These are phyloP conservation scores for Spathaspora hagerdaliae DNA, from an alignment of 805 yeast genomes.

Conservation along the genomic window DNA sequence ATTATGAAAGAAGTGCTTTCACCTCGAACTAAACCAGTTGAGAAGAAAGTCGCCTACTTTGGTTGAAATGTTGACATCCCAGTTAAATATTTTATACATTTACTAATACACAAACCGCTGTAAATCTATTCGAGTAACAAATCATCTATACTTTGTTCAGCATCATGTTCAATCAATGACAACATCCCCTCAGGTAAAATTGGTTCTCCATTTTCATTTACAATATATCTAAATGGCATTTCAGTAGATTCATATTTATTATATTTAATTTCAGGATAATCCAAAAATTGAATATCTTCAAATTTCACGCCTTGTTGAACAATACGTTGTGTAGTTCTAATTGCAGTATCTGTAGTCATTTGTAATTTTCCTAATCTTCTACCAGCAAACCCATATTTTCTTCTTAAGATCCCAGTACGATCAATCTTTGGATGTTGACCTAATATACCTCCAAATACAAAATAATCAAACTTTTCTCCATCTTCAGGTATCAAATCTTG, in stretches of 20 bases:
- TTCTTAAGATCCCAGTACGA: constrained; percentile 84
- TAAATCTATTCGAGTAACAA: constrained; percentile 37
- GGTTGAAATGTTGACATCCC: too few species aligned
- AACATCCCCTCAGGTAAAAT: constrained; percentile 92
- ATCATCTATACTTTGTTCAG: constrained; percentile 79
- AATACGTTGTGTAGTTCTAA: constrained; percentile 82
- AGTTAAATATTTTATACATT: too few species aligned
- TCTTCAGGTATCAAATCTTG: constrained; percentile 74
- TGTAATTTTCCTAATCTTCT: constrained; percentile 84
- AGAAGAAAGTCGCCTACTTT: constrained; percentile 23
- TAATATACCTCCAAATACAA: constrained; percentile 93
- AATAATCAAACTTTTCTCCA: constrained; percentile 65
- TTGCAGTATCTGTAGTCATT: constrained; percentile 98
- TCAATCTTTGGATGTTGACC: constrained; percentile 94
- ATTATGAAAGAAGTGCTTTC: constrained; percentile 55
- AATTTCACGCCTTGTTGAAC: constrained; percentile 55
- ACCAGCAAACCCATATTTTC: constrained; percentile 79
- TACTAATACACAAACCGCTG: not conserved
- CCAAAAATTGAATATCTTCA: constrained; percentile 77
- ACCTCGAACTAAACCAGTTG: constrained; percentile 17
- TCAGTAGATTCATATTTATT: constrained; percentile 88
- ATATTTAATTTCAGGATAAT: constrained; percentile 91
- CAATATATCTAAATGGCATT: constrained; percentile 93
- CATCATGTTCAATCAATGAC: constrained; percentile 76
- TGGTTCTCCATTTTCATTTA: constrained; percentile 62